Conservation (phyloP, 306 rosid genomes). For the Corylus americana region DNA sequence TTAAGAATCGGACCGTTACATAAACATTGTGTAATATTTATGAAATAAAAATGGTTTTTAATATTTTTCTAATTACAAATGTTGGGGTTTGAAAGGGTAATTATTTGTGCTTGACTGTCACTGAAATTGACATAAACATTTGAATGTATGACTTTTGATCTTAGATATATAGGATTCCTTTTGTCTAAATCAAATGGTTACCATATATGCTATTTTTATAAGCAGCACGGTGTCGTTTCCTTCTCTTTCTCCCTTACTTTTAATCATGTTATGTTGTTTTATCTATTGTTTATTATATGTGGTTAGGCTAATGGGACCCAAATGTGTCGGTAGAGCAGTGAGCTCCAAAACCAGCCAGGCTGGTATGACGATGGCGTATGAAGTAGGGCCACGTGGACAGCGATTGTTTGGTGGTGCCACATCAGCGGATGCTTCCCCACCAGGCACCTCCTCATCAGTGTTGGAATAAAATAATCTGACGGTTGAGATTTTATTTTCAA, state of each 20-base stretch:
- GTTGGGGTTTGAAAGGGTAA: no score
- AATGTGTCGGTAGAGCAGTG: not conserved
- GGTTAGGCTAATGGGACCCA: not conserved
- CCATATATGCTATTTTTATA: not conserved
- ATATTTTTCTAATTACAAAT: no score
- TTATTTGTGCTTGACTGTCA: no score
- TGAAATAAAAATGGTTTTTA: no score
- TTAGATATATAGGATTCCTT: no score
- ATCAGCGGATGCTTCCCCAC: not conserved
- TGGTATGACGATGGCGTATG: not conserved
- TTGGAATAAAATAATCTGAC: not conserved
- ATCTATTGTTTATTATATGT: not conserved
- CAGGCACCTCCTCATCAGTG: not conserved
- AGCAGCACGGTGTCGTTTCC: not conserved
- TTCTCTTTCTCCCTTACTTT: not conserved
- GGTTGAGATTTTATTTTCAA: slow-evolving; percentile 30
- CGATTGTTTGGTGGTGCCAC: not conserved
- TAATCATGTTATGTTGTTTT: not conserved
- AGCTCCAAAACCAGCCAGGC: not conserved
- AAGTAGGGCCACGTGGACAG: not conserved
- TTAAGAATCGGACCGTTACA: no score
- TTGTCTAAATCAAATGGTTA: not conserved
- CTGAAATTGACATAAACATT: no score
- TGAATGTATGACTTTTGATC: no score
- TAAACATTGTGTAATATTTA: no score